phyloP scores from a whole-genome alignment of 139 green algal species.

The Coelastrella sp. region DNA sequence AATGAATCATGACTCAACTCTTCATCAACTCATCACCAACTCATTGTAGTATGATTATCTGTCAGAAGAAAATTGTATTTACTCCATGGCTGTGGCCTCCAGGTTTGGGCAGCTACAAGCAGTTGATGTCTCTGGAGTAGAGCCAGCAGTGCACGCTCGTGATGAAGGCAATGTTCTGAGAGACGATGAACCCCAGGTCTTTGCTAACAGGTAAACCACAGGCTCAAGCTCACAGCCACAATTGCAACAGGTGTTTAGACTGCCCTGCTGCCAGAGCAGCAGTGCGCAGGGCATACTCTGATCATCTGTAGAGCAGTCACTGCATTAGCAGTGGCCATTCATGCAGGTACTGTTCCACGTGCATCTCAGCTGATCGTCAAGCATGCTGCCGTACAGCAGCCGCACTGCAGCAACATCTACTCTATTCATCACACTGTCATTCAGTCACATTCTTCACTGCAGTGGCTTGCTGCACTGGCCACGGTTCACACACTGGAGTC shows the following conservation, averaged over 20 bases:
- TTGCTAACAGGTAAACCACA: conserved; percentile 26
- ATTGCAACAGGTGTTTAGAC: background rate
- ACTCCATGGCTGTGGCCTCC: background rate
- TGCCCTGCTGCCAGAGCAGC: background rate
- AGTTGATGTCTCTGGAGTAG: conserved; percentile 72
- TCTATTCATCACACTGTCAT: background rate
- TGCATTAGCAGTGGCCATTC: background rate
- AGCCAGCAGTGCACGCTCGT: conserved; percentile 65
- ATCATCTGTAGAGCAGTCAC: no score
- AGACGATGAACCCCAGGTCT: conserved; percentile 54
- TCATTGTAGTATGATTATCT: no score
- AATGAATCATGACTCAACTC: no score
- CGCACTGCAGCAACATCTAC: background rate
- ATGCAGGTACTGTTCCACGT: background rate
- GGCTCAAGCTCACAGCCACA: background rate
- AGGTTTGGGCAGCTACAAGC: conserved; percentile 84
- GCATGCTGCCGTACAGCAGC: background rate
- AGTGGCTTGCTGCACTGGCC: no score
- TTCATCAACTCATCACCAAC: no score
- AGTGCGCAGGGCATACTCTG: background rate
- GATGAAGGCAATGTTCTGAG: conserved; percentile 64
- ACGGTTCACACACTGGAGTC: no score
- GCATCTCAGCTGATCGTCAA: background rate
- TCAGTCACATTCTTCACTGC: no score
- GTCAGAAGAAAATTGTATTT: no score